These are phyloP conservation scores for Neurospora sp. DNA, from an alignment of 2,329 filamentous ascomycete genomes.

Conservation along the genomic window DNA sequence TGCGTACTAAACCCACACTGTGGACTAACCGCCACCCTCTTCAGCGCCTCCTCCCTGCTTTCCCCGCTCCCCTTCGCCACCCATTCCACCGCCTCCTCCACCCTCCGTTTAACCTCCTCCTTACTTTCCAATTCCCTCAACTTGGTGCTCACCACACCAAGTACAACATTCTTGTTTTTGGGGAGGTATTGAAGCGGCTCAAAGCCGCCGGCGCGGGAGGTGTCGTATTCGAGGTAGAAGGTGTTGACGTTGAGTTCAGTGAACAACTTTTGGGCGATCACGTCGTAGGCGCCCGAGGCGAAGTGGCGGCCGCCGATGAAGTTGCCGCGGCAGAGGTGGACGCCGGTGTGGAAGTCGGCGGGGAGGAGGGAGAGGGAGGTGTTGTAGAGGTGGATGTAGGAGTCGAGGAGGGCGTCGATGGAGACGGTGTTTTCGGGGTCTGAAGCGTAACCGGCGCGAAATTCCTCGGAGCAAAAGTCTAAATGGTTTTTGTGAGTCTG, in stretches of 20 bases:
- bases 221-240: conserved; percentile 63
- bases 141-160: conserved; percentile 57
- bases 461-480: conserved; percentile 65
- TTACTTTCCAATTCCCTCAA: conserved; percentile 52
- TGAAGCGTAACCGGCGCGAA: conserved; percentile 59
- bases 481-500: too few species aligned
- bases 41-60: conserved; percentile 55
- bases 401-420: conserved; percentile 61
- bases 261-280: conserved; percentile 58
- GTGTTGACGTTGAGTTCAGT: conserved; percentile 53
- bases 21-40: conserved; percentile 58
- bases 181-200: conserved; percentile 54
- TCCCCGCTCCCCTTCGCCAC: conserved; percentile 63
- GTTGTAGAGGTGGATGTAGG: conserved; percentile 71
- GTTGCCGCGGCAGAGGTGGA: conserved; percentile 65
- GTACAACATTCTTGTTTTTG: conserved; percentile 51
- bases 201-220: conserved; percentile 53
- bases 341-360: conserved; percentile 63
- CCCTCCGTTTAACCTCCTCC: conserved; percentile 50
- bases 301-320: conserved; percentile 59
- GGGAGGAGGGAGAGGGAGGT: conserved; percentile 55
- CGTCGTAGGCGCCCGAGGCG: conserved; percentile 56
- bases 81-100: conserved; percentile 54
- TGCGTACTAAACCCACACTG: conserved; percentile 71
- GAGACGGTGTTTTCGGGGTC: too few species aligned